Evolutionary conservation across 2,329 filamentous ascomycete species (phyloP).

Genomic region (Aspergillus viridinutans): DNA sequence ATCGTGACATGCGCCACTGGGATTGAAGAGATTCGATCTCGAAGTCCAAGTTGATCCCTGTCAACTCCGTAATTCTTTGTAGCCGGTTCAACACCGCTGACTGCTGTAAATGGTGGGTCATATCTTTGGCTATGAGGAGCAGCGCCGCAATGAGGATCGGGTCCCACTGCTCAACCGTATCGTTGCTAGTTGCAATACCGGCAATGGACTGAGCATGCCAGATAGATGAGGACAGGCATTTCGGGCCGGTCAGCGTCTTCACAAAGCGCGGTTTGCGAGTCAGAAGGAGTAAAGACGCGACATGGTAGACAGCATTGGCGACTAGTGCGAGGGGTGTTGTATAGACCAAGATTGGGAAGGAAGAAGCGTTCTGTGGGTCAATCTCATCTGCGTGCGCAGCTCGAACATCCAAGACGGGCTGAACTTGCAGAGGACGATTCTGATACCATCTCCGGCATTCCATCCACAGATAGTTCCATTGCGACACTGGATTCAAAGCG

Average conservation of each 20-base stretch:
- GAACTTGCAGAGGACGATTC: slow-evolving; percentile 16
- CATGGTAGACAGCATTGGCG: slow-evolving; percentile 23
- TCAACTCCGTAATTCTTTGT: slow-evolving; percentile 11
- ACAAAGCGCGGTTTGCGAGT: slow-evolving; percentile 21
- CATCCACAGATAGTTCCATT: slow-evolving; percentile 23
- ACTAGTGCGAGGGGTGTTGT: slow-evolving; percentile 25
- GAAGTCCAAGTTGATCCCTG: slow-evolving; percentile 17
- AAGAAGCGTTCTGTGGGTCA: slow-evolving; percentile 17
- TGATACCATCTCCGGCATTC: slow-evolving; percentile 25
- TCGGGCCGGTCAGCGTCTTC: slow-evolving; percentile 19
- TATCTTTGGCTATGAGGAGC: slow-evolving; percentile 17
- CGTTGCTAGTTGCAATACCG: slow-evolving; percentile 22
- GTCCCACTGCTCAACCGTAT: slow-evolving; percentile 22
- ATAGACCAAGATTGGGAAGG: slow-evolving; percentile 23
- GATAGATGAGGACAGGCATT: slow-evolving; percentile 21
- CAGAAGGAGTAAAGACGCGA: slow-evolving; percentile 18
- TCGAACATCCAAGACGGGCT: slow-evolving; percentile 21
- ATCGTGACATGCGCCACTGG: slow-evolving; percentile 18
- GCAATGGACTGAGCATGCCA: slow-evolving; percentile 25
- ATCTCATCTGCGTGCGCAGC: slow-evolving; percentile 23
- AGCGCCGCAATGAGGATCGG: slow-evolving; percentile 19
- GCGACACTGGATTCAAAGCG: slow-evolving; percentile 13
- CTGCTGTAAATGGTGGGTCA: slow-evolving; percentile 24
- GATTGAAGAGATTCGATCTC: slow-evolving; percentile 15
- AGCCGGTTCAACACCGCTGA: slow-evolving; percentile 13